These are phyloP conservation scores for Clonostachys chloroleuca DNA, from an alignment of 2,329 filamentous ascomycete genomes.

Conservation along the genomic window DNA sequence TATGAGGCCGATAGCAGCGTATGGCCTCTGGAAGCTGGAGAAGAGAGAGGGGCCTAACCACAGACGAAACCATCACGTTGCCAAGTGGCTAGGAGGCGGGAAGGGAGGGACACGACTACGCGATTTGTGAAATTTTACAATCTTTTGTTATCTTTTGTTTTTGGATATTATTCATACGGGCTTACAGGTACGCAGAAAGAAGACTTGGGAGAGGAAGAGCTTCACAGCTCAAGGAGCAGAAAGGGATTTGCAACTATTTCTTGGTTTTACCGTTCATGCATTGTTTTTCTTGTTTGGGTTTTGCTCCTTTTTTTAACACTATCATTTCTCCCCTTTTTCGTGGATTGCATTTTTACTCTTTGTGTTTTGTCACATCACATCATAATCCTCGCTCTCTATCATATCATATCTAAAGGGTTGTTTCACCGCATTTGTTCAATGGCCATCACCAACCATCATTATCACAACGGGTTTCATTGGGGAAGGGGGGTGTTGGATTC, in stretches of 20 bases:
- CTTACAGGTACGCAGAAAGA: conserved; percentile 1
- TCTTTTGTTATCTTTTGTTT: conserved; percentile 5
- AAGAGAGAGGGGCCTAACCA: no score
- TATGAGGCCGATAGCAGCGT: no score
- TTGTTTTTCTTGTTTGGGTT: conserved; percentile 8
- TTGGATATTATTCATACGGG: not conserved
- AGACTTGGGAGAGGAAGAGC: not conserved
- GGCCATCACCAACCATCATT: no score
- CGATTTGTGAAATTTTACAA: not conserved
- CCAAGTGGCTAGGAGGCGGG: no score
- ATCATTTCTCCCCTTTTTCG: conserved; percentile 1
- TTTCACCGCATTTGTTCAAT: no score
- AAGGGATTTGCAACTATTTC: conserved; percentile 1
- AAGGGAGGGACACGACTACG: no score
- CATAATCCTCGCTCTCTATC: no score
- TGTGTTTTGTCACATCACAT: not conserved
- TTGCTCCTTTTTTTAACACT: conserved; percentile 2
- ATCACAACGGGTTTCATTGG: no score
- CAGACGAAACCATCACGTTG: no score
- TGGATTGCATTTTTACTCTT: not conserved
- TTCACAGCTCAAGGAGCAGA: not conserved
- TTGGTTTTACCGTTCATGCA: conserved; percentile 5
- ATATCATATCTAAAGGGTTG: no score
- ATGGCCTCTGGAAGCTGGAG: no score
- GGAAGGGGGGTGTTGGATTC: no score